Conservation (phyloP, 139 green algal genomes). For the Volvox reticuliferus region DNA sequence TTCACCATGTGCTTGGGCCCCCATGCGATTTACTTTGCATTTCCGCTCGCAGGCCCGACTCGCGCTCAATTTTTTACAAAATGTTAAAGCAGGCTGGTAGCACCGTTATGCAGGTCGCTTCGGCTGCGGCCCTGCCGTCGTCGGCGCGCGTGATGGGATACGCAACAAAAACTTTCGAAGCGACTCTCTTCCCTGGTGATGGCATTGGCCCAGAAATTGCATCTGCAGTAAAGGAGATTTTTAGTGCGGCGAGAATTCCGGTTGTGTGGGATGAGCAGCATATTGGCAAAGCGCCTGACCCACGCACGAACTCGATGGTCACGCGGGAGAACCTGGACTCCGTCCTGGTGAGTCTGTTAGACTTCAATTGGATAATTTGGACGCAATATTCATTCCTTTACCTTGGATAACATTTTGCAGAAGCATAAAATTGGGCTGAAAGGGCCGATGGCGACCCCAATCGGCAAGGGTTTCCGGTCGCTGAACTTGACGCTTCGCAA, state of each 20-base stretch:
- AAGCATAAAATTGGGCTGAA: constrained; percentile 94
- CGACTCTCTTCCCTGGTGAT: constrained; percentile 85
- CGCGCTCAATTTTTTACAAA: neutral
- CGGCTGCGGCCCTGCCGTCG: neutral
- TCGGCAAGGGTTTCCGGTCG: constrained; percentile 94
- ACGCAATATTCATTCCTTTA: neutral
- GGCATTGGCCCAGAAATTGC: constrained; percentile 96
- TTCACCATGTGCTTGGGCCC: neutral
- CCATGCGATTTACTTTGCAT: neutral
- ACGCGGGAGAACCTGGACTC: constrained; percentile 95
- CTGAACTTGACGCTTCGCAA: constrained; percentile 98
- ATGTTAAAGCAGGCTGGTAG: constrained; percentile 41
- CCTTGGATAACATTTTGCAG: constrained; percentile 52
- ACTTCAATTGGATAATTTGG: neutral
- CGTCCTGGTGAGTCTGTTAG: constrained; percentile 78
- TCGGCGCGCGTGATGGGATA: constrained; percentile 25
- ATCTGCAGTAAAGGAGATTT: constrained; percentile 84
- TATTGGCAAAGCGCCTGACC: constrained; percentile 87
- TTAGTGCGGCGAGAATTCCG: constrained; percentile 80
- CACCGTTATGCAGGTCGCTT: neutral
- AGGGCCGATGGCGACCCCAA: constrained; percentile 97
- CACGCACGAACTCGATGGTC: constrained; percentile 93
- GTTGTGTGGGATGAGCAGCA: constrained; percentile 95
- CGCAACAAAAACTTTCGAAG: constrained; percentile 58
- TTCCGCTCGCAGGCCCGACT: neutral